Base-by-base conservation (phyloP, 202 grass and related monocot genomes). In the Hordeum pubiflorum region DNA sequence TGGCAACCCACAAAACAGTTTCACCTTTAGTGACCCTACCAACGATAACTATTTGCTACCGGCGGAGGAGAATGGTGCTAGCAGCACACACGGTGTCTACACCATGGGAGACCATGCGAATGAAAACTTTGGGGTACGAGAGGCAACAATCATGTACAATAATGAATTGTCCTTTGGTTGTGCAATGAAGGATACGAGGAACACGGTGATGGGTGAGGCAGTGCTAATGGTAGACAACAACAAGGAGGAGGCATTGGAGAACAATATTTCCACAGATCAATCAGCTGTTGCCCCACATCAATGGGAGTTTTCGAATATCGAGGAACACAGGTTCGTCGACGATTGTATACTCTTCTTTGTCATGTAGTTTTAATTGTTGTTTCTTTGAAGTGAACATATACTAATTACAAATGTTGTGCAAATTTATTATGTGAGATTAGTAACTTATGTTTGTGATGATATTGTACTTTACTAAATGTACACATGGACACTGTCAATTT, bases 31-130 rank as follows among this genome's bases (percentile, higher is more conserved):
- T 0, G 52, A 54, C 3, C 21, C 14, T 18, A 2, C 40, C 48
- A 73, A 67, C 6, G 14, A 4, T 57, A 74, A 50, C 48, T 58
- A 58, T 40, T 59, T 31, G 23, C 17, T 61, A 24, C 4, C 18
- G 0, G 4, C 23, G 9, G 33, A 59, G 10, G 36, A 37, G 7
- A 0, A 21, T 15, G 1, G 1, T 9, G 14, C 57, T 3, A n/a
- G 0, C 0, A 33, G 4, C 5, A 0, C 23, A 6, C 13, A 18
- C 0, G 2, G 0, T 1, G 50, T 56, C 5, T 57, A 1, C 6
- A 10, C 33, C 69, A 10, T 0, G 6, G 3, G 3, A 0, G 69
- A 33, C 1, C 21, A 15, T 13, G 3, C n/a, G 66, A 72, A 73
- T 1, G 15, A 12, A 29, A 74, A 38, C 29, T 21, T 74, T 23